Evolutionary conservation across 306 rosid species (phyloP), one percentile per base, ranked within the genome.

Genomic region (Arachis stenosperma): DNA sequence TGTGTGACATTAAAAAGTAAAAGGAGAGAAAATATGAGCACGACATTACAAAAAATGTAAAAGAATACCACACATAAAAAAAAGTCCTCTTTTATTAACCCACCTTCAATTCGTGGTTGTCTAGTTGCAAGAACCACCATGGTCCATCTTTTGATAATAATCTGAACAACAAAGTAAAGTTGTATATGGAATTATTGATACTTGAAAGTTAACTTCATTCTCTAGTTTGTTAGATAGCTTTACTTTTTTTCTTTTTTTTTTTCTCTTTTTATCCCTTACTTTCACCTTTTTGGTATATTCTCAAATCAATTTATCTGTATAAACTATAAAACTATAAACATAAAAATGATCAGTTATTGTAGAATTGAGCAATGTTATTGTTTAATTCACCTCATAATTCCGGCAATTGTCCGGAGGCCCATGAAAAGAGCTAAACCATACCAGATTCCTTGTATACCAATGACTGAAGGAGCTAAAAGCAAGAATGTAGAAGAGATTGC

Each of bases 391-490:
- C 65, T 70, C 29, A 70, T 56, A 29, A 13, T 15, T 56, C 75
- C 75, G 10, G 75, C 75, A 7, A 70, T 17, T 42, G 65, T 56
- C 43, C 75, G 12, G 29, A 56, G 75, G 56, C 43, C 65, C 75
- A 56, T 70, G 55, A 70, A 70, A 56, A 70, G 75, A 70, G 65
- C 29, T 56, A 70, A 43, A 56, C 65, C 75, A 70, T 41, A 70
- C 75, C 75, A 70, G 5, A 70, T 42, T 70, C 65, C 75, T 41
- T 42, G 75, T 55, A 70, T 53, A 43, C 65, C 75, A 57, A 70
- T 40, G 13, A 43, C 5, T 22, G 43, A 43, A 56, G 75, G 65
- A 70, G 41, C 55, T 30, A 54, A 11, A 43, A 56, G 29, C 56
- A 56, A 56, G 55, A 70, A 70, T 41, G 75, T 29, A 10, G 30